phyloP scores from a whole-genome alignment of 2,329 filamentous ascomycete species.

The Drechmeria coniospora region DNA sequence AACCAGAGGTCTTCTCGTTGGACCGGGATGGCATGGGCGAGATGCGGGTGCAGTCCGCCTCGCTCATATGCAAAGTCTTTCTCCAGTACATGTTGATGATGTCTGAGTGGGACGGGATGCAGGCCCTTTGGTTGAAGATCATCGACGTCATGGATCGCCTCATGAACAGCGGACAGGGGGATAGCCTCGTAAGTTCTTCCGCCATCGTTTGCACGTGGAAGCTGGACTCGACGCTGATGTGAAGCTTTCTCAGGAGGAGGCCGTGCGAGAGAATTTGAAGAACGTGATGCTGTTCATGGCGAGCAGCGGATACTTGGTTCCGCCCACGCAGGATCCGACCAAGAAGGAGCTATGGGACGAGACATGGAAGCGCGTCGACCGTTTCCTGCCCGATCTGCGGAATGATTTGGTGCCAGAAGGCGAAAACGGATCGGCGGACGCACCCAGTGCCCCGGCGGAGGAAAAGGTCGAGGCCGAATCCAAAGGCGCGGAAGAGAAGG shows the following conservation, averaged over 20 bases:
- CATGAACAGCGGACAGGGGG: slow-evolving; percentile 88
- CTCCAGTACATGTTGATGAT: slow-evolving; percentile 80
- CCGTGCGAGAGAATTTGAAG: slow-evolving; percentile 87
- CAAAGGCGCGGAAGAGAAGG: too few species aligned
- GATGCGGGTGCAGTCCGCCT: slow-evolving; percentile 81
- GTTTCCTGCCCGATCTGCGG: slow-evolving; percentile 46
- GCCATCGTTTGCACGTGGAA: not conserved
- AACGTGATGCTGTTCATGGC: slow-evolving; percentile 94
- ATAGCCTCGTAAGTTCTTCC: slow-evolving; percentile 54
- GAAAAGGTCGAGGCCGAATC: not conserved
- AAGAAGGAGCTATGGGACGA: slow-evolving; percentile 45
- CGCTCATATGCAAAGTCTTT: slow-evolving; percentile 87
- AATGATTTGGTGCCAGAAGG: slow-evolving; percentile 40
- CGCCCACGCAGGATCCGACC: slow-evolving; percentile 42
- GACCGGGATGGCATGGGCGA: slow-evolving; percentile 91
- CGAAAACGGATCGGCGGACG: too few species aligned
- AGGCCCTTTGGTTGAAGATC: slow-evolving; percentile 84
- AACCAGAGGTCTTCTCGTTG: slow-evolving; percentile 85
- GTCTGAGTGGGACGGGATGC: slow-evolving; percentile 73
- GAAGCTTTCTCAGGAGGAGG: slow-evolving; percentile 56
- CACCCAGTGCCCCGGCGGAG: slow-evolving; percentile 4
- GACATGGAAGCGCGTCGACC: slow-evolving; percentile 50
- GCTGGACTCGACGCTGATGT: slow-evolving; percentile 1
- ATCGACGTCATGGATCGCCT: slow-evolving; percentile 89
- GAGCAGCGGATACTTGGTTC: slow-evolving; percentile 68